Evolutionary conservation across 352 stramenopile genomes (phyloP).

Genomic region (Globisporangium takayamanum): DNA sequence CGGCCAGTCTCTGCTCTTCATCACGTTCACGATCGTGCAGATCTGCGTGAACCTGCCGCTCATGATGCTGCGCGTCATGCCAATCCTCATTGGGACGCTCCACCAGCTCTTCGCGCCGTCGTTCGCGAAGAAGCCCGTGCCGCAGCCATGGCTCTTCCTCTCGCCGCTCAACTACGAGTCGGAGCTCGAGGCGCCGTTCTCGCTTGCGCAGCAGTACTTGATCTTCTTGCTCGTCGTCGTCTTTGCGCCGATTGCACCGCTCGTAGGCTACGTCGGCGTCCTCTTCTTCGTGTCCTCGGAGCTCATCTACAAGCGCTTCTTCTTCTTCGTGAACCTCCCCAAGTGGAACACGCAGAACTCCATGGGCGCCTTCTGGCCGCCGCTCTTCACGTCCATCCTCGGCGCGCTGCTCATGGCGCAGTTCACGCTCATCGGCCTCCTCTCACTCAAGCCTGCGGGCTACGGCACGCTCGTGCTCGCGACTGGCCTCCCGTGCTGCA

Average conservation of each 20-base stretch:
- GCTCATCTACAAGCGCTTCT: slow-evolving; percentile 60
- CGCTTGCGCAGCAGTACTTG: slow-evolving; percentile 61
- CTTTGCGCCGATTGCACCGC: slow-evolving; percentile 65
- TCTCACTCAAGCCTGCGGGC: slow-evolving; percentile 57
- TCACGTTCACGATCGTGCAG: slow-evolving; percentile 73
- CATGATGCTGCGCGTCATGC: slow-evolving; percentile 50
- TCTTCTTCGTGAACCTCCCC: slow-evolving; percentile 60
- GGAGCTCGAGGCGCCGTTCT: slow-evolving; percentile 49
- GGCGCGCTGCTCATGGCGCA: slow-evolving; percentile 55
- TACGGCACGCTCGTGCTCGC: slow-evolving; percentile 35
- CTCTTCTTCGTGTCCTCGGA: slow-evolving; percentile 70
- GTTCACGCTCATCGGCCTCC: slow-evolving; percentile 53
- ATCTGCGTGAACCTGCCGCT: slow-evolving; percentile 56
- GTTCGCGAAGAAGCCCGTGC: slow-evolving; percentile 36
- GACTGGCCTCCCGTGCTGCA: slow-evolving; percentile 37
- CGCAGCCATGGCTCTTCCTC: slow-evolving; percentile 50
- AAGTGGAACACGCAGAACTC: slow-evolving; percentile 51
- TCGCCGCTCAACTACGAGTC: slow-evolving; percentile 41
- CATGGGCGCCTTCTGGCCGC: slow-evolving; percentile 60
- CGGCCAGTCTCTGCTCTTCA: slow-evolving; percentile 76
- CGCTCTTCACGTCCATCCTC: slow-evolving; percentile 62
- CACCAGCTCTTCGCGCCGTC: slow-evolving; percentile 45
- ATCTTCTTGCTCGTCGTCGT: slow-evolving; percentile 71
- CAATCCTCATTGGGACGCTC: slow-evolving; percentile 33
- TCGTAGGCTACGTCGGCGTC: slow-evolving; percentile 49